Conservation (phyloP, 805 yeast species). For the Lachancea thermotolerans region DNA sequence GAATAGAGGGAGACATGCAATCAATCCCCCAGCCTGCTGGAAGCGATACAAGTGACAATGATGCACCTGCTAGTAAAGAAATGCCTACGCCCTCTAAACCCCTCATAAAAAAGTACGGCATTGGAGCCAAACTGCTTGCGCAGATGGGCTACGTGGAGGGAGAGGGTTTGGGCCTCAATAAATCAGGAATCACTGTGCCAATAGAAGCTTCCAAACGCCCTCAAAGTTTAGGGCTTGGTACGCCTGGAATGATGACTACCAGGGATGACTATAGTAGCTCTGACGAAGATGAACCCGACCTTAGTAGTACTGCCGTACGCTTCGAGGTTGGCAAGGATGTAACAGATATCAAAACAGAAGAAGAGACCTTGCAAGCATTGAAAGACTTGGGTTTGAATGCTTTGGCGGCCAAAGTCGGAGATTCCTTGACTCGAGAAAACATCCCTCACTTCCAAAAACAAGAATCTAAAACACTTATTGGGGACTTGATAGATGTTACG, state of each 20-base stretch:
- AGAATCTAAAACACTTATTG: too few species aligned
- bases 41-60: not conserved
- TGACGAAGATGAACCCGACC: slow-evolving; percentile 13
- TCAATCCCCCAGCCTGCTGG: not conserved
- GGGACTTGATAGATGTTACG: too few species aligned
- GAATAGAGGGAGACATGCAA: too few species aligned
- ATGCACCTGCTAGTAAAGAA: not conserved
- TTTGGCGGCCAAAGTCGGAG: too few species aligned
- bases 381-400: too few species aligned
- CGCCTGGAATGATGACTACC: slow-evolving; percentile 40
- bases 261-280: slow-evolving; percentile 15
- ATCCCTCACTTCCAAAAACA: too few species aligned
- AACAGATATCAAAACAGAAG: not conserved
- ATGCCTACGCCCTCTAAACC: not conserved
- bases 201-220: slow-evolving; percentile 64
- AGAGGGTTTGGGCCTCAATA: slow-evolving; percentile 68
- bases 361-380: not conserved
- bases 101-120: slow-evolving; percentile 50
- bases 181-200: slow-evolving; percentile 75
- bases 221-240: slow-evolving; percentile 67
- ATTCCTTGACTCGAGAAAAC: too few species aligned
- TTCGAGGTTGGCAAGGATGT: slow-evolving; percentile 3
- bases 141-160: slow-evolving; percentile 88
- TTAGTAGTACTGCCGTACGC: not conserved
- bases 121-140: slow-evolving; percentile 71